Base-by-base conservation (phyloP, 1,139 yeast genomes). In the Chernovozyma sophiae-reginae region DNA sequence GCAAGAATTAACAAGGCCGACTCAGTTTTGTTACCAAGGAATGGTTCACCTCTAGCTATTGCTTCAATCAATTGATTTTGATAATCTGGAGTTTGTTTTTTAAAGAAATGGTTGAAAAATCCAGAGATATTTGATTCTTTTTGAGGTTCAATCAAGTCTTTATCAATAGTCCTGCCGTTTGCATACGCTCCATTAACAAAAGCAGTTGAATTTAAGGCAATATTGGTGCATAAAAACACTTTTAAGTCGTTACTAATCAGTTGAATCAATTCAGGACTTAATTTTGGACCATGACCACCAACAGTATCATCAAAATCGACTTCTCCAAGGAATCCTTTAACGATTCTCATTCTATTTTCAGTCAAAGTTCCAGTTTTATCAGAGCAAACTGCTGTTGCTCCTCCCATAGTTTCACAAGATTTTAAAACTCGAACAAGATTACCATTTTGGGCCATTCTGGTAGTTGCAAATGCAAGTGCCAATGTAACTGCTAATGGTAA, bases 391-490 rank as follows among this genome's bases (percentile, higher is more conserved):
- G 97, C 92, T 12, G 98, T 92, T 3, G 97, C 98, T 32, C 96
- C 90, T 34, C 99, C 98, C 98, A 92, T 92, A 13, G 96, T 92
- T 62, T 92, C 99, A 73, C 98, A 92, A 33, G 96, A 83, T 52
- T 81, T 82, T 49, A 92, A 72, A 5, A 87, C 96, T 51, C 98
- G 78, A n/a, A 92, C 98, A 53, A 92, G 69, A 57, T 92, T 92
- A 51, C 95, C 95, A 58, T 92, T 96, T 58, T 86, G 86, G 19
- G 96, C 90, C 98, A 92, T 92, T 62, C 97, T 77, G 10, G 96
- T 90, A 3, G 98, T 92, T 2, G 98, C 98, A 68, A 92, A 92
- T 0, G 98, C 98, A 49, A 92, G 72, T 0, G 98, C 96, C 36
- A 92, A 71, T 1, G 98, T 92, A 18, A 92, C 98, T 0, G 98